Percentiles rank a stretch among this genome's conserved stretches.
Evolutionary conservation across 78 protist species (phyloP).

Genomic region (Anaeramoeba flamelloides): DNA sequence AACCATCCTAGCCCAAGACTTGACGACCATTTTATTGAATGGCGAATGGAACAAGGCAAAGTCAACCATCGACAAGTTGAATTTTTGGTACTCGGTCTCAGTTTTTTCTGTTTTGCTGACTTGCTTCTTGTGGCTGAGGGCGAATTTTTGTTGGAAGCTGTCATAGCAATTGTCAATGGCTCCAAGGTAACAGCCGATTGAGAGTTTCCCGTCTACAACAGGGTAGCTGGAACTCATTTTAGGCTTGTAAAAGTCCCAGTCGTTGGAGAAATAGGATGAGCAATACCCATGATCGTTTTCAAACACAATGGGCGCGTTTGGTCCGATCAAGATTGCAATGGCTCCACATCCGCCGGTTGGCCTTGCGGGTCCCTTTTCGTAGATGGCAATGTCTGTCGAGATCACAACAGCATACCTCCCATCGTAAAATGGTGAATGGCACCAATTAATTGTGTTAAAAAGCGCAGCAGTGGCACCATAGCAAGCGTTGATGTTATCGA

Average conservation of each 20-base stretch:
- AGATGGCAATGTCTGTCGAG: slow-evolving; percentile 74
- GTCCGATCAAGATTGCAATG: slow-evolving; percentile 87
- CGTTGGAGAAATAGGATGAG: slow-evolving; percentile 26
- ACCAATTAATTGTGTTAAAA: slow-evolving; percentile 67
- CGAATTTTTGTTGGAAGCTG: no score
- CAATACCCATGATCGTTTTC: slow-evolving; percentile 40
- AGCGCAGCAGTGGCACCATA: slow-evolving; percentile 90
- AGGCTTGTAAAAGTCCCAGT: slow-evolving; percentile 90
- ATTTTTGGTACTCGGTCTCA: no score
- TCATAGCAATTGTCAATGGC: slow-evolving; percentile 49
- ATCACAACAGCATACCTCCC: slow-evolving; percentile 74
- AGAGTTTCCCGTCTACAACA: slow-evolving; percentile 67
- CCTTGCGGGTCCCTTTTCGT: slow-evolving; percentile 15
- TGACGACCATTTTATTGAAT: slow-evolving; percentile 77
- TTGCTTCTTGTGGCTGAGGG: no score
- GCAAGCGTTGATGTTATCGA: slow-evolving; percentile 76
- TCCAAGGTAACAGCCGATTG: slow-evolving; percentile 55
- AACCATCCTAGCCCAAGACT: slow-evolving; percentile 54
- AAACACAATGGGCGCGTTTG: slow-evolving; percentile 77
- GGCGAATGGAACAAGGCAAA: slow-evolving; percentile 76
- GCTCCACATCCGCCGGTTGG: slow-evolving; percentile 38
- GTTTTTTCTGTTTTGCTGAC: no score
- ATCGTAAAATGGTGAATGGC: slow-evolving; percentile 71
- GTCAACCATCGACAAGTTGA: slow-evolving; percentile 34
- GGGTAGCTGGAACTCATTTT: slow-evolving; percentile 62